Evolutionary conservation across 768 basidiomycete species (phyloP).

Genomic region (Boletus sp.): DNA sequence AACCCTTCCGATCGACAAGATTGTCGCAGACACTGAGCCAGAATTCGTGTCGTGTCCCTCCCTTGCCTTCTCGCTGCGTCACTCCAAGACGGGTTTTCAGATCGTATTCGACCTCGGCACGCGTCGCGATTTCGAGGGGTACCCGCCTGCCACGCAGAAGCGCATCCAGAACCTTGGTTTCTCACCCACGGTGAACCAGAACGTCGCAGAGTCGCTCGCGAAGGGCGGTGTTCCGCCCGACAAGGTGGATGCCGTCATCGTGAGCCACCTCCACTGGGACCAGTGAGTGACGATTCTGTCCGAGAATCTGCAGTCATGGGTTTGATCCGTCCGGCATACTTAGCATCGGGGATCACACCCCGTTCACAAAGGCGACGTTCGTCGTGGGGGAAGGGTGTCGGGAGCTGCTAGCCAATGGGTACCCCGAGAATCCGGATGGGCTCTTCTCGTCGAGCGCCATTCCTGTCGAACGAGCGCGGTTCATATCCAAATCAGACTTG

Average conservation of each 20-base stretch:
- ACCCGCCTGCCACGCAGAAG: slow-evolving; percentile 34
- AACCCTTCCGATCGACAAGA: slow-evolving; percentile 35
- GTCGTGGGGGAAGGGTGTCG: slow-evolving; percentile 44
- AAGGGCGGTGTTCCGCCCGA: slow-evolving; percentile 47
- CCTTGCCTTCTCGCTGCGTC: slow-evolving; percentile 52
- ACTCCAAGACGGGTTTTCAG: slow-evolving; percentile 39
- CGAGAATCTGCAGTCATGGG: neutral
- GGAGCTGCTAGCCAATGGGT: slow-evolving; percentile 37
- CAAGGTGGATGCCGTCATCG: slow-evolving; percentile 43
- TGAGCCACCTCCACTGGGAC: slow-evolving; percentile 59
- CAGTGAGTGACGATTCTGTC: slow-evolving; percentile 18
- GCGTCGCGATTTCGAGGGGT: slow-evolving; percentile 45
- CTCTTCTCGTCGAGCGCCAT: slow-evolving; percentile 35
- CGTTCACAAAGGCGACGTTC: slow-evolving; percentile 47
- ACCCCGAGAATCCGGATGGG: slow-evolving; percentile 41
- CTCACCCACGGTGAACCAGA: slow-evolving; percentile 27
- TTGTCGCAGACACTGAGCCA: slow-evolving; percentile 37
- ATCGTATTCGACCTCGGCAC: slow-evolving; percentile 59
- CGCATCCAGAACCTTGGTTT: slow-evolving; percentile 9
- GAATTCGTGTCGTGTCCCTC: slow-evolving; percentile 38
- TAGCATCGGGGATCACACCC: slow-evolving; percentile 43
- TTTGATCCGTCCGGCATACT: neutral
- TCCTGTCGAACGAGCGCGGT: slow-evolving; percentile 39
- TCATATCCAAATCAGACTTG: slow-evolving; percentile 36
- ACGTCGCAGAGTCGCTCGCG: slow-evolving; percentile 46